These are phyloP conservation scores for Misopates orontium DNA, from an alignment of 257 asterid genomes.

Conservation along the genomic window DNA sequence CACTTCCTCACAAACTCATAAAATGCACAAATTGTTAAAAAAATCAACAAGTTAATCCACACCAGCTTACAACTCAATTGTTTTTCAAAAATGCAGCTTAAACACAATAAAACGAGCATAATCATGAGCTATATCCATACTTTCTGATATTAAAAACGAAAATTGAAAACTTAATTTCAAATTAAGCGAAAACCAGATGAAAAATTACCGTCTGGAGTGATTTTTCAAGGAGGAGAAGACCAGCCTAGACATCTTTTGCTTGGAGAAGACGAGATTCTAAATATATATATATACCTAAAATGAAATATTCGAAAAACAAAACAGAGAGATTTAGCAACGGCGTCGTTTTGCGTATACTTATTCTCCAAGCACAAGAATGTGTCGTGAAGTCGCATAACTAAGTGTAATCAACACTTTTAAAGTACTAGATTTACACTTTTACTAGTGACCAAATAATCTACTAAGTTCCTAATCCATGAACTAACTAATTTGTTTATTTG, in stretches of 20 bases:
- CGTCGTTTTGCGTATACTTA: too few species aligned
- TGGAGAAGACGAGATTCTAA: constrained; percentile 1
- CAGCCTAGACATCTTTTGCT: constrained; percentile 28
- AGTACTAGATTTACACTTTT: too few species aligned
- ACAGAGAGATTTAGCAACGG: too few species aligned
- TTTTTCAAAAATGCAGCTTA: not conserved
- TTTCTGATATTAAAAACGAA: not conserved
- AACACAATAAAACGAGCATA: not conserved
- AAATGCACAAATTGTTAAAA: not conserved
- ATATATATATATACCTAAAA: too few species aligned
- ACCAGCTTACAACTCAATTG: not conserved
- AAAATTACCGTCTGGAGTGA: constrained; percentile 34
- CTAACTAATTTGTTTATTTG: too few species aligned
- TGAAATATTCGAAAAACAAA: too few species aligned
- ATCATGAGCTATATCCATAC: not conserved
- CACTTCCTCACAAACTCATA: not conserved
- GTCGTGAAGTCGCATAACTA: too few species aligned
- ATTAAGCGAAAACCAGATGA: not conserved
- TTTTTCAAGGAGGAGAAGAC: constrained; percentile 31
- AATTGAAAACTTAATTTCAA: too few species aligned
- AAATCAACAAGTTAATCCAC: not conserved
- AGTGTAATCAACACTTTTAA: too few species aligned
- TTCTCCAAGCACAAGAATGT: too few species aligned
- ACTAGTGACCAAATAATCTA: too few species aligned
- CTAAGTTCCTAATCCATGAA: too few species aligned